These are phyloP conservation scores for Asterella californica DNA, from an alignment of 225 moss, liverwort and hornwort genomes.

Conservation along the genomic window DNA sequence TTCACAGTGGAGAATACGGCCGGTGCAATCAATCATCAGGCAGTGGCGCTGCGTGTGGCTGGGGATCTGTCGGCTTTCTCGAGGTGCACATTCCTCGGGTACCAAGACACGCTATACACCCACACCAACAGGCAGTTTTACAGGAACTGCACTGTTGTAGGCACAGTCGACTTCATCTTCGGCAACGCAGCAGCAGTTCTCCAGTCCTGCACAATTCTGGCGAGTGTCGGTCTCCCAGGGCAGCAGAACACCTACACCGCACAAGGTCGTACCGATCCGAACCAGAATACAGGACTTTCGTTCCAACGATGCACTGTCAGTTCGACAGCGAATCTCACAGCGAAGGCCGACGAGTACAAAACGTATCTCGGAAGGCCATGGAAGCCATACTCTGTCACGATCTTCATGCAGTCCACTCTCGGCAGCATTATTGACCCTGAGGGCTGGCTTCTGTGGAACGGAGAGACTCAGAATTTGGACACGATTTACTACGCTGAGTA, in stretches of 20 bases:
- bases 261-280: constrained; percentile 66
- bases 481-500: constrained; percentile 41
- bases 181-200: constrained; percentile 83
- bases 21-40: constrained; percentile 69
- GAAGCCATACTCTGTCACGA: constrained; percentile 33
- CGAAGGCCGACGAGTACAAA: not conserved
- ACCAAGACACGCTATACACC: constrained; percentile 75
- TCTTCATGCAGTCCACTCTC: constrained; percentile 25
- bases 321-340: constrained; percentile 10
- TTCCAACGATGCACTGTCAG: constrained; percentile 44
- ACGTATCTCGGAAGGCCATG: constrained; percentile 47
- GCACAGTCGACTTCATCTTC: constrained; percentile 91
- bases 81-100: constrained; percentile 51
- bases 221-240: constrained; percentile 41
- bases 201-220: constrained; percentile 57
- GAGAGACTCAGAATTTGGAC: not conserved
- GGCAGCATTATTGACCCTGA: constrained; percentile 22
- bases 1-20: constrained; percentile 89
- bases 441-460: constrained; percentile 48
- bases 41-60: constrained; percentile 71
- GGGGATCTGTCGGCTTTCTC: constrained; percentile 71
- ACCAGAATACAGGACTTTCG: constrained; percentile 62
- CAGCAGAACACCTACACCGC: constrained; percentile 79
- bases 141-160: constrained; percentile 54
- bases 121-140: constrained; percentile 80